Percentiles rank a stretch among this genome's conserved stretches.
Conservation (phyloP, 345 rosid species). For the Eucalyptus globulus region DNA sequence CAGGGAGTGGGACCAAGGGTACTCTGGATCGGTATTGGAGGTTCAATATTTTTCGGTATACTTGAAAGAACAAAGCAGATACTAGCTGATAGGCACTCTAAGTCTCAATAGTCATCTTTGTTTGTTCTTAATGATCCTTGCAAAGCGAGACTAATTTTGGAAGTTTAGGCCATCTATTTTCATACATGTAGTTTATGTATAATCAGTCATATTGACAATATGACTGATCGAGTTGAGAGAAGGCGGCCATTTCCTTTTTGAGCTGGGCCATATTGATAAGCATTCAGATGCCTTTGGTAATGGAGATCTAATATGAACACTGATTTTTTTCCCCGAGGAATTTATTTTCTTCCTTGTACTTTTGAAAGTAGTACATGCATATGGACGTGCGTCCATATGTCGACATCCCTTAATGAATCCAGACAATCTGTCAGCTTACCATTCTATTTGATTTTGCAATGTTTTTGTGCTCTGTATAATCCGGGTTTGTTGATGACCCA, state of each 20-base stretch:
- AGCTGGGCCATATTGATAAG: background rate
- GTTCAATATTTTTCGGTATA: conserved; percentile 77
- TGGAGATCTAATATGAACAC: background rate
- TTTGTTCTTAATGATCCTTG: background rate
- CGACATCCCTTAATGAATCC: background rate
- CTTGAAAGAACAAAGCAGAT: conserved; percentile 69
- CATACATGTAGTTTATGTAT: background rate
- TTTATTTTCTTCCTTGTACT: background rate
- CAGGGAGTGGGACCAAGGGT: conserved; percentile 92
- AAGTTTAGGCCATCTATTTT: background rate
- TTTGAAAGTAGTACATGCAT: background rate
- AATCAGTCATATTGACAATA: background rate
- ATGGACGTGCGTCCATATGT: background rate
- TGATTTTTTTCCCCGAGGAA: background rate
- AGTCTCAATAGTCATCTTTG: background rate
- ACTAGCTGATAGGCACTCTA: conserved; percentile 48
- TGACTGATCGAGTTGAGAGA: background rate
- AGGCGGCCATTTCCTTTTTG: background rate
- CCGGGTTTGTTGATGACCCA: background rate
- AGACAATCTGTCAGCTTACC: background rate
- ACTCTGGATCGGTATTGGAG: conserved; percentile 90
- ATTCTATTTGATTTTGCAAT: background rate
- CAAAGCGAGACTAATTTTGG: background rate
- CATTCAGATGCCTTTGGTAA: background rate
- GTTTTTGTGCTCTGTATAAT: background rate